These are phyloP conservation scores for Dactylellina parvicollis DNA, from an alignment of 2,329 filamentous ascomycete species.

Conservation along the genomic window DNA sequence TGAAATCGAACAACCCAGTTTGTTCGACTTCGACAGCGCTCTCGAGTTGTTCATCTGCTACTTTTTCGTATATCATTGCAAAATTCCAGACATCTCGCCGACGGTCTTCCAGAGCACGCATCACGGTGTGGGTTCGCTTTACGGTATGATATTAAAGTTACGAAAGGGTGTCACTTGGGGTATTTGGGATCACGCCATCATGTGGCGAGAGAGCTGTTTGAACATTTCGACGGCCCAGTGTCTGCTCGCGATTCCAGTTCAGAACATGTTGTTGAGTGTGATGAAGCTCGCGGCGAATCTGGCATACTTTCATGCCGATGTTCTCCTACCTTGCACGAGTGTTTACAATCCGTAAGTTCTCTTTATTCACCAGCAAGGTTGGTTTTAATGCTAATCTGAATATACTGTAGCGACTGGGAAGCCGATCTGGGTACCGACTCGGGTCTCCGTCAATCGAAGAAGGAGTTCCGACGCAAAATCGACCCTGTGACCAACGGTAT, in stretches of 20 bases:
- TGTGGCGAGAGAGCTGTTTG: conserved; percentile 69
- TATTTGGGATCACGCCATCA: conserved; percentile 73
- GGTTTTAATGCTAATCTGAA: neutral
- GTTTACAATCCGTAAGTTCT: conserved; percentile 68
- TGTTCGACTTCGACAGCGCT: conserved; percentile 59
- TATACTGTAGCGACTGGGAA: conserved; percentile 66
- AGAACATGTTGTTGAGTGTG: conserved; percentile 64
- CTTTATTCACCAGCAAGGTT: neutral
- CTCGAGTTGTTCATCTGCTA: conserved; percentile 62
- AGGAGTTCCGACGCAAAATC: conserved; percentile 69
- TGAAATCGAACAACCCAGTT: conserved; percentile 60
- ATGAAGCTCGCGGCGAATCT: conserved; percentile 65
- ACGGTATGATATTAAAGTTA: conserved; percentile 71
- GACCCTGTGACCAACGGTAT: conserved; percentile 74
- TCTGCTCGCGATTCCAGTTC: conserved; percentile 65
- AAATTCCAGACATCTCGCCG: conserved; percentile 68
- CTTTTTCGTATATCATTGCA: conserved; percentile 69
- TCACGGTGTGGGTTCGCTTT: conserved; percentile 70
- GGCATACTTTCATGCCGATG: conserved; percentile 69
- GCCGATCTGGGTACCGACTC: conserved; percentile 70
- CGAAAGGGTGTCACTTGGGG: conserved; percentile 70
- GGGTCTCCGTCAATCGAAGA: conserved; percentile 68
- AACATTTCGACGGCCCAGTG: conserved; percentile 66
- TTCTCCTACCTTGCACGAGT: conserved; percentile 68
- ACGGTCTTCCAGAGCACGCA: conserved; percentile 73